Evolutionary conservation across 495 filamentous ascomycete species (phyloP).

Genomic region (Penicillium robsamsonii): DNA sequence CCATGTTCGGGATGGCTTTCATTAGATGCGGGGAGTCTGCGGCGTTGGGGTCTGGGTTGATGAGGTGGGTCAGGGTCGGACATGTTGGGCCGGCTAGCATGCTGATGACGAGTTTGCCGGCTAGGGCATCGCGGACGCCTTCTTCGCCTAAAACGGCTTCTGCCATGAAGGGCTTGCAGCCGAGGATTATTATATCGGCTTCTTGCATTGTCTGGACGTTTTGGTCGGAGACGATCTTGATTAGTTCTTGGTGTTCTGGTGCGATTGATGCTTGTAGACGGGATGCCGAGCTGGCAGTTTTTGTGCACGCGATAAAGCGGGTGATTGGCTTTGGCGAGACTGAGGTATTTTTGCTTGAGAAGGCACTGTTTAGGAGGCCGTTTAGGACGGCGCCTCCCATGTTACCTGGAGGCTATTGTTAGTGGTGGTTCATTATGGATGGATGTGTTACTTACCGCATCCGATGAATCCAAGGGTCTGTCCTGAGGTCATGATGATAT

Average conservation of each 20-base stretch:
- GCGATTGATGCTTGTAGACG: constrained; percentile 15
- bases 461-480: constrained; percentile 31
- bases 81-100: constrained; percentile 80
- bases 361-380: constrained; percentile 34
- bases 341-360: constrained; percentile 6
- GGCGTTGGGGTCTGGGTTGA: constrained; percentile 36
- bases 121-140: constrained; percentile 39
- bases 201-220: constrained; percentile 28
- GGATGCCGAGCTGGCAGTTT: constrained; percentile 26
- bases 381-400: constrained; percentile 41
- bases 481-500: not conserved
- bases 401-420: constrained; percentile 29
- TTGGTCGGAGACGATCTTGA: constrained; percentile 20
- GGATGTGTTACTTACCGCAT: constrained; percentile 23
- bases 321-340: constrained; percentile 13
- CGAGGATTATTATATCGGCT: constrained; percentile 36
- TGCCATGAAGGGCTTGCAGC: constrained; percentile 39
- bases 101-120: constrained; percentile 77
- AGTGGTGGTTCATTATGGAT: not conserved
- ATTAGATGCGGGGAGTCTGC: constrained; percentile 26
- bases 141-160: constrained; percentile 28
- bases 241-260: constrained; percentile 11
- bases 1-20: constrained; percentile 38
- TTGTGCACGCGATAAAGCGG: constrained; percentile 32
- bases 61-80: constrained; percentile 56